Percentiles rank a stretch among this genome's conserved stretches.
Evolutionary conservation across 73 alveolate species (phyloP).

Genomic region (Paramecium bursaria): DNA sequence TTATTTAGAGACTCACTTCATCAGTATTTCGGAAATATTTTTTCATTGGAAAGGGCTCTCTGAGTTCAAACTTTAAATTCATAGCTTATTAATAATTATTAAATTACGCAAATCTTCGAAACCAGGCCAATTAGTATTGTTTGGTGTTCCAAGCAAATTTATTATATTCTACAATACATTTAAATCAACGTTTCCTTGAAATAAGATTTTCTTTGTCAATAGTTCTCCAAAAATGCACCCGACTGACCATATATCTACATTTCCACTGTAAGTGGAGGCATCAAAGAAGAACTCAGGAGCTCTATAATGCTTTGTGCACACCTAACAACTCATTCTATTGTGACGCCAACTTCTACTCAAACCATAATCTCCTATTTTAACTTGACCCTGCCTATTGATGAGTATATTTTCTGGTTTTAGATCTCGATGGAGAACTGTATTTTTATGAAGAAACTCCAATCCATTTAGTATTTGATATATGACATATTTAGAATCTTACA

Average conservation of each 20-base stretch:
- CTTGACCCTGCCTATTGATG: constrained; percentile 72
- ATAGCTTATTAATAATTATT: too few species aligned
- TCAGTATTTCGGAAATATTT: too few species aligned
- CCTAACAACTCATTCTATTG: constrained; percentile 63
- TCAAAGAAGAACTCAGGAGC: constrained; percentile 67
- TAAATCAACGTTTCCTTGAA: constrained; percentile 32
- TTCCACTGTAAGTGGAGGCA: constrained; percentile 39
- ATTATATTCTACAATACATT: too few species aligned
- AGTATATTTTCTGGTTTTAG: constrained; percentile 82
- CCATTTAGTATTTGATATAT: constrained; percentile 78
- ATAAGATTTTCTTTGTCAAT: constrained; percentile 32
- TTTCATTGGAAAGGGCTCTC: too few species aligned
- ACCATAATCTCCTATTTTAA: constrained; percentile 92
- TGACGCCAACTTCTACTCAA: constrained; percentile 67
- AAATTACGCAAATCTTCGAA: too few species aligned
- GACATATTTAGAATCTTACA: too few species aligned
- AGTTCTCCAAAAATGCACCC: constrained; percentile 68
- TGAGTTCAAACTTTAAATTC: too few species aligned
- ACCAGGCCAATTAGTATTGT: too few species aligned
- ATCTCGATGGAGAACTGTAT: constrained; percentile 85
- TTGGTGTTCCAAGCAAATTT: too few species aligned
- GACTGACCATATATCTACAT: constrained; percentile 68
- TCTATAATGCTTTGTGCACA: constrained; percentile 62
- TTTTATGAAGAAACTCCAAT: constrained; percentile 76
- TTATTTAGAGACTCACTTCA: too few species aligned